phyloP scores from a whole-genome alignment of 805 yeast genomes.

The Kluyveromyces nonfermentans region DNA sequence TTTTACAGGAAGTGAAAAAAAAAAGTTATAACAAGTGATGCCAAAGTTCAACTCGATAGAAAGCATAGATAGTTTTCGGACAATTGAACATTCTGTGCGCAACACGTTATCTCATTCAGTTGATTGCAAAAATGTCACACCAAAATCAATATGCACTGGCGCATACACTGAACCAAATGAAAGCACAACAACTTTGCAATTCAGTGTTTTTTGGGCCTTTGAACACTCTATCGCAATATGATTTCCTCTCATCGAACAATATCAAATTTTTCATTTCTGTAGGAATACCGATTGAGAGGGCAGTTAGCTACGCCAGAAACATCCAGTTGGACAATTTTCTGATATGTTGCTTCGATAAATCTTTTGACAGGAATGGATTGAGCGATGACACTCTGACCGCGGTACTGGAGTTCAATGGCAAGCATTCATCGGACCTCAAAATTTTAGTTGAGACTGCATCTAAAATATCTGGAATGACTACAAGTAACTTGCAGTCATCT shows the following conservation, averaged over 20 bases:
- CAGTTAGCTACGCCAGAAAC: conserved; percentile 24
- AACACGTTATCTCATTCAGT: background rate
- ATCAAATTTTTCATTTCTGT: conserved; percentile 32
- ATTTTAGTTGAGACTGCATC: conserved; percentile 3
- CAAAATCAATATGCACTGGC: conserved; percentile 12
- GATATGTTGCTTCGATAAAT: conserved; percentile 30
- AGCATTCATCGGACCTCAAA: conserved; percentile 5
- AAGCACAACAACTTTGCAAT: conserved; percentile 35
- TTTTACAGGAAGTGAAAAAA: background rate
- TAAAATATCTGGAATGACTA: background rate
- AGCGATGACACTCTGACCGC: background rate
- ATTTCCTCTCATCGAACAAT: conserved; percentile 31
- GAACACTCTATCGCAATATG: conserved; percentile 32
- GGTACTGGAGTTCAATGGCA: conserved; percentile 5
- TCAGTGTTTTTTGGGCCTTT: conserved; percentile 41
- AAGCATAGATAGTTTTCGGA: background rate
- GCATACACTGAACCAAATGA: conserved; percentile 15
- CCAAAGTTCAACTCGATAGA: background rate
- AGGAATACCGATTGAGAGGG: conserved; percentile 26
- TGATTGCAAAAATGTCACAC: conserved; percentile 6
- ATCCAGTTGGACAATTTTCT: conserved; percentile 25
- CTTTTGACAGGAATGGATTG: conserved; percentile 13
- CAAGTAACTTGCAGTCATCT: background rate
- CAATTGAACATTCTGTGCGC: background rate
- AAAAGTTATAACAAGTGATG: background rate